Conservation (phyloP, 352 stramenopile species). For the Phytophthora rubi region DNA sequence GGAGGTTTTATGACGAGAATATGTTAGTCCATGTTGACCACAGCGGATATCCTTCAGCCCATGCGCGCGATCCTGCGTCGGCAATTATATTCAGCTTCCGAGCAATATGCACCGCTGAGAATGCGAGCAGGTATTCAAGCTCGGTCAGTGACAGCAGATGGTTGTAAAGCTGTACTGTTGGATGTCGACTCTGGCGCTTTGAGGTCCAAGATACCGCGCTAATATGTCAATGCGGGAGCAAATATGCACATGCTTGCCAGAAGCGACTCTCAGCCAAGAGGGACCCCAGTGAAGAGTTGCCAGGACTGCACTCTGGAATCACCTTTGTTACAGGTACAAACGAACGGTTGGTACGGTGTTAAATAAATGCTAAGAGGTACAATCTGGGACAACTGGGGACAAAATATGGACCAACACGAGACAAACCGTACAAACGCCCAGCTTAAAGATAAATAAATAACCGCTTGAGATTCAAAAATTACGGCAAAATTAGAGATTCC, state of each 20-base stretch:
- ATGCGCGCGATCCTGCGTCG: slow-evolving; percentile 13
- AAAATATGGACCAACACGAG: no score
- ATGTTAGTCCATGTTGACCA: neutral
- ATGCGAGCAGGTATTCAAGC: slow-evolving; percentile 12
- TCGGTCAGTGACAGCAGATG: slow-evolving; percentile 23
- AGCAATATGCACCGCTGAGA: slow-evolving; percentile 31
- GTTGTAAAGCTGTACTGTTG: slow-evolving; percentile 14
- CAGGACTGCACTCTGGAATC: slow-evolving; percentile 8
- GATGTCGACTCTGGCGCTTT: neutral
- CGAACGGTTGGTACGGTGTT: no score
- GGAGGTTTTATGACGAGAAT: neutral
- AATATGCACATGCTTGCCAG: neutral
- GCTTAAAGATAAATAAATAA: no score
- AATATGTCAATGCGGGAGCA: slow-evolving; percentile 27
- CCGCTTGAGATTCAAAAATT: no score
- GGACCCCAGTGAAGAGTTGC: neutral
- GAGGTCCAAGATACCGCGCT: slow-evolving; percentile 18
- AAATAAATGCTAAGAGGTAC: no score
- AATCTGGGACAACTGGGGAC: no score
- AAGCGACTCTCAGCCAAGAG: no score
- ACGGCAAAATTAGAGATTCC: no score
- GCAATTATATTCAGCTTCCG: slow-evolving; percentile 22
- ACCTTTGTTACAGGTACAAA: no score
- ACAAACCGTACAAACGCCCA: no score
- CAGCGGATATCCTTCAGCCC: neutral